These are phyloP conservation scores for Dalbergia oliveri DNA, from an alignment of 306 rosid genomes.

Conservation along the genomic window DNA sequence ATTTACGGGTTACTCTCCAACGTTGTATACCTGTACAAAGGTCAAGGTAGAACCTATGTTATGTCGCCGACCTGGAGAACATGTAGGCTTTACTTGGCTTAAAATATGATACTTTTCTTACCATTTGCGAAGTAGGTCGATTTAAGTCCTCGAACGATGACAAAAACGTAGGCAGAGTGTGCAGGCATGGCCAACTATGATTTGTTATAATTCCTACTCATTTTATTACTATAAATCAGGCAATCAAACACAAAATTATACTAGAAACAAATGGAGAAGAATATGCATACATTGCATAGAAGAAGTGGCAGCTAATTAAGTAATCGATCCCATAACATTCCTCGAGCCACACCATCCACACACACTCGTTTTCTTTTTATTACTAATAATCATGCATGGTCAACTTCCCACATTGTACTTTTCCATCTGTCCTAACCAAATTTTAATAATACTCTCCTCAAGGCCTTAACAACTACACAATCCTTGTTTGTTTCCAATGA, in stretches of 20 bases:
- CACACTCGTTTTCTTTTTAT: slow-evolving; percentile 25
- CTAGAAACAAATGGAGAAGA: slow-evolving; percentile 20
- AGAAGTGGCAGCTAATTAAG: slow-evolving; percentile 24
- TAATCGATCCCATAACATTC: slow-evolving; percentile 46
- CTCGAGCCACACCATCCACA: slow-evolving; percentile 60
- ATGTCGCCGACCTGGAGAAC: slow-evolving; percentile 61
- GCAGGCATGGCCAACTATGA: slow-evolving; percentile 37
- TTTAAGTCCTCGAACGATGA: slow-evolving; percentile 54
- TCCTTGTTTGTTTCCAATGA: no score
- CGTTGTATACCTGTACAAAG: slow-evolving; percentile 22
- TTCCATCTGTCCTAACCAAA: slow-evolving; percentile 56
- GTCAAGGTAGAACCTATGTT: slow-evolving; percentile 41
- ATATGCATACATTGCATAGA: not conserved
- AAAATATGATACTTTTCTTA: slow-evolving; percentile 25
- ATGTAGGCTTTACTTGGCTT: slow-evolving; percentile 37
- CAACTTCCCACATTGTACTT: slow-evolving; percentile 39
- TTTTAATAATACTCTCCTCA: slow-evolving; percentile 44
- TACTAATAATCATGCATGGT: slow-evolving; percentile 35
- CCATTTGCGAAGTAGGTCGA: slow-evolving; percentile 33
- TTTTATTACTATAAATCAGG: not conserved
- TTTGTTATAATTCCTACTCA: not conserved
- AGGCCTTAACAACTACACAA: no score
- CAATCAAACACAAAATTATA: slow-evolving; percentile 13
- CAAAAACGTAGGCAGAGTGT: slow-evolving; percentile 37
- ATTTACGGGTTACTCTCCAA: slow-evolving; percentile 29